phyloP scores from a whole-genome alignment of 495 filamentous ascomycete genomes.

The Bathelium albidoporum region DNA sequence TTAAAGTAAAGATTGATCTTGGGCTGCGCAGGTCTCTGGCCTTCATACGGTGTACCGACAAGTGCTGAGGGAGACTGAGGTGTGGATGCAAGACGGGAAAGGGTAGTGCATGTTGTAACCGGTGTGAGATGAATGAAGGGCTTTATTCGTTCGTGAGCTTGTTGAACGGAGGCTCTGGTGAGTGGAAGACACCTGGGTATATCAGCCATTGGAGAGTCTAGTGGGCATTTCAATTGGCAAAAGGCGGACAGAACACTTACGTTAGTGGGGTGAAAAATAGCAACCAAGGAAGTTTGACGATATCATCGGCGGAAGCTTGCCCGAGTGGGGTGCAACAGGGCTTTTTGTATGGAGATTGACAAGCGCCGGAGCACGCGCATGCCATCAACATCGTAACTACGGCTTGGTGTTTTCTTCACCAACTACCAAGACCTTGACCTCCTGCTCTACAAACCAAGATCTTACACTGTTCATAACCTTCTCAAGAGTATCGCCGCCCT shows the following conservation, averaged over 20 bases:
- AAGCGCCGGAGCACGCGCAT: neutral
- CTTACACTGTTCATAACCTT: slow-evolving; percentile 72
- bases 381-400: neutral
- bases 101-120: slow-evolving; percentile 63
- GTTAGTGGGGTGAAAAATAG: neutral
- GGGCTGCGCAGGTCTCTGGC: slow-evolving; percentile 48
- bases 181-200: slow-evolving; percentile 46
- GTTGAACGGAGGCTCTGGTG: slow-evolving; percentile 54
- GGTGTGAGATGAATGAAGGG: slow-evolving; percentile 74
- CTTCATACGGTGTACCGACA: slow-evolving; percentile 47
- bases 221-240: neutral
- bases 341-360: neutral
- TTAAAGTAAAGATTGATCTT: slow-evolving; percentile 81
- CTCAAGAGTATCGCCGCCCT: slow-evolving; percentile 45
- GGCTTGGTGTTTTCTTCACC: slow-evolving; percentile 28
- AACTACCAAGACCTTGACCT: slow-evolving; percentile 57
- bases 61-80: slow-evolving; percentile 47
- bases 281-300: neutral
- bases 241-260: neutral
- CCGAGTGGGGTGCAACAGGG: neutral
- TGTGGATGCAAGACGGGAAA: slow-evolving; percentile 64
- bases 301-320: neutral
- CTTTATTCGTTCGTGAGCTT: slow-evolving; percentile 62
- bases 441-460: slow-evolving; percentile 65
- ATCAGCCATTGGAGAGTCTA: slow-evolving; percentile 22